phyloP scores from a whole-genome alignment of 108 stramenopile species.

The Bacterosira constricta region DNA sequence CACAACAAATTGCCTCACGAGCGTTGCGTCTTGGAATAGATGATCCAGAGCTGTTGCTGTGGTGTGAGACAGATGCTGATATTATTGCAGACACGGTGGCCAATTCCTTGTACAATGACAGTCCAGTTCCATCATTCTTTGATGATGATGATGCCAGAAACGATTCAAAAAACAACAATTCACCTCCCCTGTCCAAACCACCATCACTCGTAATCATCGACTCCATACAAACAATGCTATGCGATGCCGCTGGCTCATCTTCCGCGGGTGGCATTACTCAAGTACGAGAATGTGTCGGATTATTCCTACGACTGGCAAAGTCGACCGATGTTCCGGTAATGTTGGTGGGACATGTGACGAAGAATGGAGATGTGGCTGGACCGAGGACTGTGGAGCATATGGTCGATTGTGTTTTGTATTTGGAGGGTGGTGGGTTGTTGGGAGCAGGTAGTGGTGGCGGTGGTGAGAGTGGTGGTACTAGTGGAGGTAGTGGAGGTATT shows the following conservation, averaged over 20 bases:
- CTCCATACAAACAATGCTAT: slow-evolving; percentile 94
- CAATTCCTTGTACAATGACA: slow-evolving; percentile 19
- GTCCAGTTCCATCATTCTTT: background rate
- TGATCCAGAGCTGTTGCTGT: slow-evolving; percentile 62
- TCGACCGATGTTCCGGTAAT: slow-evolving; percentile 86
- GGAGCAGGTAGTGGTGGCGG: slow-evolving; percentile 36
- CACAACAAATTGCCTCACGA: slow-evolving; percentile 88
- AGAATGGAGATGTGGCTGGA: slow-evolving; percentile 92
- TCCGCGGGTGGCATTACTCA: slow-evolving; percentile 87
- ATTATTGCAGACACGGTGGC: slow-evolving; percentile 61
- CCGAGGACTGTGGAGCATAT: slow-evolving; percentile 96
- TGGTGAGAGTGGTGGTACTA: slow-evolving; percentile 24
- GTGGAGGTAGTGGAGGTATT: slow-evolving; percentile 34
- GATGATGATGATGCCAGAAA: background rate
- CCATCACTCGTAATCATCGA: slow-evolving; percentile 88
- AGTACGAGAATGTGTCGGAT: slow-evolving; percentile 84
- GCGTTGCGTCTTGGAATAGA: slow-evolving; percentile 72
- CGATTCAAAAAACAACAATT: background rate
- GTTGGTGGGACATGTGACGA: slow-evolving; percentile 95
- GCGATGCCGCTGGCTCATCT: slow-evolving; percentile 61
- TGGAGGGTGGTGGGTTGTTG: slow-evolving; percentile 72
- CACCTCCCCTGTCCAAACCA: slow-evolving; percentile 42
- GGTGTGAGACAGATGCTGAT: slow-evolving; percentile 78
- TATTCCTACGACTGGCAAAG: slow-evolving; percentile 91
- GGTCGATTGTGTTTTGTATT: slow-evolving; percentile 93